Percentiles rank a stretch among this genome's conserved stretches.
Conservation (phyloP, 2,329 filamentous ascomycete species). For the Ilyonectria robusta region DNA sequence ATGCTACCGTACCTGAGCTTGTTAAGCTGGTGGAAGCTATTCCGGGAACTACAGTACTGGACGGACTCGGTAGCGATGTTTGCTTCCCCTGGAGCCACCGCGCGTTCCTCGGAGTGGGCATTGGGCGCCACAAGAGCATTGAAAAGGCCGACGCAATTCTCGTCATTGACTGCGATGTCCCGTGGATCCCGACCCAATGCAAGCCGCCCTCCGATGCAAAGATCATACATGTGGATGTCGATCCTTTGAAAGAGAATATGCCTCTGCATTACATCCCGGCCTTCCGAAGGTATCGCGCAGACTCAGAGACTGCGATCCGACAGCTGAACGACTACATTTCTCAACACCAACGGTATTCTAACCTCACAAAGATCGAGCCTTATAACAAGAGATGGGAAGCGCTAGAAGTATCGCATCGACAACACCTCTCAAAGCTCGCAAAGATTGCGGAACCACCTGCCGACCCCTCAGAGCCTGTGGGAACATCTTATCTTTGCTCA, state of each 20-base stretch:
- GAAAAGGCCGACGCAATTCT: conserved; percentile 85
- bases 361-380: not conserved
- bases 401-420: conserved; percentile 13
- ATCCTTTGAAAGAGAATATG: conserved; percentile 78
- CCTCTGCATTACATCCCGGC: conserved; percentile 79
- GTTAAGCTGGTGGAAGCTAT: conserved; percentile 77
- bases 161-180: conserved; percentile 89
- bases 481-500: conserved; percentile 4
- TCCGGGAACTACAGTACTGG: conserved; percentile 77
- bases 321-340: conserved; percentile 25
- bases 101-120: conserved; percentile 77
- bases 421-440: not conserved
- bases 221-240: conserved; percentile 74
- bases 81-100: conserved; percentile 80
- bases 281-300: conserved; percentile 74
- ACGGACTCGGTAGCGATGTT: conserved; percentile 84
- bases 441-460: conserved; percentile 2
- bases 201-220: conserved; percentile 64
- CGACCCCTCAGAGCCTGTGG: not conserved
- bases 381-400: conserved; percentile 13
- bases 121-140: conserved; percentile 80
- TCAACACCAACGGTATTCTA: not conserved
- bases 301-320: conserved; percentile 72
- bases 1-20: conserved; percentile 57
- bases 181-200: conserved; percentile 86